Percentiles rank a stretch among this genome's conserved stretches.
phyloP scores from a whole-genome alignment of 257 asterid species.

The Oldenlandia corymbosa region DNA sequence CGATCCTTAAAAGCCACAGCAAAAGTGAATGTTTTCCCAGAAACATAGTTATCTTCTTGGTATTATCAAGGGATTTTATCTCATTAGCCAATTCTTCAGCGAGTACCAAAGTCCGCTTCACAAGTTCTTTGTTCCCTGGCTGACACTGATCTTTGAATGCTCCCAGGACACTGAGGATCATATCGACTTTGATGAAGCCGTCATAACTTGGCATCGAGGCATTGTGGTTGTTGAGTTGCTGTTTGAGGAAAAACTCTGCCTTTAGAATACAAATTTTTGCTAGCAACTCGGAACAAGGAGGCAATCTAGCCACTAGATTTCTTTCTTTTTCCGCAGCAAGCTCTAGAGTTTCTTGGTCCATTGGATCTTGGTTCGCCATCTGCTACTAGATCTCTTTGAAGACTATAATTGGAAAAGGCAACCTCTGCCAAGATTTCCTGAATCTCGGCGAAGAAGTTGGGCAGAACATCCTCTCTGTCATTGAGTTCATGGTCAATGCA shows the following conservation, averaged over 20 bases:
- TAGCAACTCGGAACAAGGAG: background rate
- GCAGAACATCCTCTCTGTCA: too few species aligned
- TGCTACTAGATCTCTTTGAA: too few species aligned
- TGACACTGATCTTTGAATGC: background rate
- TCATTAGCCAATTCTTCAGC: background rate
- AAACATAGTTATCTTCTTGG: background rate
- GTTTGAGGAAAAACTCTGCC: too few species aligned
- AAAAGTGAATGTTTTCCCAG: background rate
- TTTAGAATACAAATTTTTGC: background rate
- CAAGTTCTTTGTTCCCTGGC: too few species aligned
- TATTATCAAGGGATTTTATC: background rate
- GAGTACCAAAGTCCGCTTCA: background rate
- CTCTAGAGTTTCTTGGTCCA: background rate
- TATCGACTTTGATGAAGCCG: too few species aligned
- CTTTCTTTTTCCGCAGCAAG: too few species aligned
- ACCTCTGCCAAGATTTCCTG: background rate
- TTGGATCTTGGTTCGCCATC: background rate
- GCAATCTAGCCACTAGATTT: background rate
- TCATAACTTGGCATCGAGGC: too few species aligned
- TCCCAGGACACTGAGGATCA: background rate
- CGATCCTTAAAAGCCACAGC: background rate
- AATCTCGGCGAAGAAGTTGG: background rate
- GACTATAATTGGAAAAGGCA: background rate
- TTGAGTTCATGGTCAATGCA: background rate
- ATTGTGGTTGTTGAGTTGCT: background rate